phyloP scores from a whole-genome alignment of 108 stramenopile species.

The Conticribra guillardii region DNA sequence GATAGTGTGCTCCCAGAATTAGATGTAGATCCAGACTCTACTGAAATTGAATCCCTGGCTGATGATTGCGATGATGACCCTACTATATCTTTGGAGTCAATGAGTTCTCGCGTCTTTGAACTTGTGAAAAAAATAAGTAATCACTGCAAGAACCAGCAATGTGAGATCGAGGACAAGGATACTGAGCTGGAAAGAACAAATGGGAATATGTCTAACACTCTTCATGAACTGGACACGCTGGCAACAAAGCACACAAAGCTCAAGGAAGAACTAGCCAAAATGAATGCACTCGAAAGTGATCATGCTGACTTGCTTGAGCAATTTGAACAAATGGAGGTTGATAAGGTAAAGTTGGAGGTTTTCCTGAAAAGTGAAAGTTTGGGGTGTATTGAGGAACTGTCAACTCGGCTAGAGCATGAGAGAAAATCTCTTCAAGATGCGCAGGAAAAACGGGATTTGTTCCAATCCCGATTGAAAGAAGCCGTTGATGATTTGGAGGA shows the following conservation, averaged over 20 bases:
- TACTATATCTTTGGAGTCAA: slow-evolving; percentile 10
- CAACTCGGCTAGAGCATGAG: too few relatives aligned
- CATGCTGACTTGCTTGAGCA: slow-evolving; percentile 32
- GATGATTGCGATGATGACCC: slow-evolving; percentile 6
- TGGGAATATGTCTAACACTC: slow-evolving; percentile 26
- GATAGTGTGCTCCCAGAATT: slow-evolving; percentile 15
- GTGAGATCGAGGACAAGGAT: slow-evolving; percentile 16
- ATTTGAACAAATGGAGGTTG: too few relatives aligned
- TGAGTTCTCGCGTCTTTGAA: slow-evolving; percentile 9
- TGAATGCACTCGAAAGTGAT: slow-evolving; percentile 6
- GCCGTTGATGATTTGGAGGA: slow-evolving; percentile 50
- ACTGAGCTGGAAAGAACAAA: slow-evolving; percentile 19
- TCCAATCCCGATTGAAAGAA: slow-evolving; percentile 36
- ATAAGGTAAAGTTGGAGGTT: too few relatives aligned
- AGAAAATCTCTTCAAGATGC: slow-evolving; percentile 1
- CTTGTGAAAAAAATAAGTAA: slow-evolving; percentile 11
- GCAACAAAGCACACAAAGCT: slow-evolving; percentile 34
- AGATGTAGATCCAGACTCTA: background rate
- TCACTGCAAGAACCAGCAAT: slow-evolving; percentile 1
- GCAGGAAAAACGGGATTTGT: slow-evolving; percentile 38
- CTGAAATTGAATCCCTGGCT: background rate
- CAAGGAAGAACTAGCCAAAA: slow-evolving; percentile 26
- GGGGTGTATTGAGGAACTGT: too few relatives aligned
- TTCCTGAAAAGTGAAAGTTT: too few relatives aligned
- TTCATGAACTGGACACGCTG: slow-evolving; percentile 21